These are phyloP conservation scores for Teunomyces barrocoloradensis DNA, from an alignment of 805 yeast genomes.

Conservation along the genomic window DNA sequence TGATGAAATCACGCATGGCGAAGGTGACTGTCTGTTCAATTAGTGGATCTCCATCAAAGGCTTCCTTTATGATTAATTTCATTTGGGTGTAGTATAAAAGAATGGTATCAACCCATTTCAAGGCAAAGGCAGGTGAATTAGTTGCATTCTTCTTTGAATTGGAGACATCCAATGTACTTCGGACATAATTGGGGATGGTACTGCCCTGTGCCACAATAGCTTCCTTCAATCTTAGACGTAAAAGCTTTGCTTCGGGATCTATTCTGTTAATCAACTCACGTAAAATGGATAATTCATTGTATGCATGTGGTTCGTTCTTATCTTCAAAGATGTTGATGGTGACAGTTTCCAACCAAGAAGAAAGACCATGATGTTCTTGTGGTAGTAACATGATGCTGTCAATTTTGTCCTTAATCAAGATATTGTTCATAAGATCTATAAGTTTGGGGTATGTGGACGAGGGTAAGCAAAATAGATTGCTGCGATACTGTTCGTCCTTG, in stretches of 20 bases:
- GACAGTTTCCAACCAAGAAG: conserved; percentile 52
- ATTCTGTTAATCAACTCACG: conserved; percentile 53
- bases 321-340: conserved; percentile 15
- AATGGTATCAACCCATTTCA: conserved; percentile 64
- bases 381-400: conserved; percentile 49
- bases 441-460: conserved; percentile 52
- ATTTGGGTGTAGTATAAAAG: conserved; percentile 51
- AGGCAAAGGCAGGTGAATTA: conserved; percentile 51
- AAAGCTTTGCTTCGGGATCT: conserved; percentile 48
- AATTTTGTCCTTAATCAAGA: conserved; percentile 55
- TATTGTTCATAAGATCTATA: conserved; percentile 54
- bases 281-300: conserved; percentile 43
- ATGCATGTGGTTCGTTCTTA: conserved; percentile 17
- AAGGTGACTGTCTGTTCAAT: conserved; percentile 56
- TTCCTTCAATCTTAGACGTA: conserved; percentile 47
- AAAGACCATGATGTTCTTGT: conserved; percentile 54
- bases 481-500: conserved; percentile 59
- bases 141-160: conserved; percentile 14
- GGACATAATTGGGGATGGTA: conserved; percentile 29
- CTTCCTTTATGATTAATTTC: conserved; percentile 42
- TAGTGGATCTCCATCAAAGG: conserved; percentile 49
- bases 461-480: conserved; percentile 50
- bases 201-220: conserved; percentile 48
- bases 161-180: conserved; percentile 8
- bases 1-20: conserved; percentile 62